A percentile compares a stretch with the other conserved stretches of the same genome.
Conservation (phyloP, 2,329 filamentous ascomycete species). For the Escovopsis sp. region DNA sequence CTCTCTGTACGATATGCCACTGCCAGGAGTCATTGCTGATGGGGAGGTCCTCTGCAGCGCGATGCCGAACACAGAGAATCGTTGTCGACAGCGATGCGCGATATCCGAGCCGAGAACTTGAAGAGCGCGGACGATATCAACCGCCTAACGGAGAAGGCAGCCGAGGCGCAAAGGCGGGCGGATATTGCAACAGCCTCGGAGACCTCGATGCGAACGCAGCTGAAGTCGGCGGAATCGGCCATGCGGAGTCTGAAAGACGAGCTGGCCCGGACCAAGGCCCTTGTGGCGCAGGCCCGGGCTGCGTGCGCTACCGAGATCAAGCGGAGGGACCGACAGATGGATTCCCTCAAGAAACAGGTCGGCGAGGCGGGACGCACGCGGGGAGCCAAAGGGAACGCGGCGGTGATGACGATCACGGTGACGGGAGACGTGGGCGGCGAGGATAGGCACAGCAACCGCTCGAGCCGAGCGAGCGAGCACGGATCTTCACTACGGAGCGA, state of each 20-base stretch:
- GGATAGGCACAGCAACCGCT: constrained; percentile 7
- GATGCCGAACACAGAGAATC: constrained; percentile 81
- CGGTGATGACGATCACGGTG: constrained; percentile 41
- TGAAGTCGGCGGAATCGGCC: constrained; percentile 58
- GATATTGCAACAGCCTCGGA: constrained; percentile 54
- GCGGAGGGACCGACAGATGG: constrained; percentile 78
- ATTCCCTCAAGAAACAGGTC: constrained; percentile 76
- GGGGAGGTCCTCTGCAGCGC: constrained; percentile 35
- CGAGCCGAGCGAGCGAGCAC: constrained; percentile 15
- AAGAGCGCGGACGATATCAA: constrained; percentile 57
- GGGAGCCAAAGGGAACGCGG: constrained; percentile 37
- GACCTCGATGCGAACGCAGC: constrained; percentile 49
- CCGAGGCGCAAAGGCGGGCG: constrained; percentile 39
- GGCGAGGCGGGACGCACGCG: constrained; percentile 51
- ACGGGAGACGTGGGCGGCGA: constrained; percentile 37
- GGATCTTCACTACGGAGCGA: constrained; percentile 57
- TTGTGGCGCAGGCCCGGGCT: constrained; percentile 68
- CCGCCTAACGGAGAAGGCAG: constrained; percentile 36
- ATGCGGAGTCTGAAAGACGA: constrained; percentile 73
- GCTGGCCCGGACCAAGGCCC: constrained; percentile 58
- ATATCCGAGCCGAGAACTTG: constrained; percentile 57
- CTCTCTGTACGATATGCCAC: not conserved
- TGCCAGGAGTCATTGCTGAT: not conserved
- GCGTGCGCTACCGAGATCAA: constrained; percentile 84
- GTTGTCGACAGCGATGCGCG: constrained; percentile 62